These are phyloP conservation scores for Talaromyces atroroseus DNA, from an alignment of 2,329 filamentous ascomycete species.

Conservation along the genomic window DNA sequence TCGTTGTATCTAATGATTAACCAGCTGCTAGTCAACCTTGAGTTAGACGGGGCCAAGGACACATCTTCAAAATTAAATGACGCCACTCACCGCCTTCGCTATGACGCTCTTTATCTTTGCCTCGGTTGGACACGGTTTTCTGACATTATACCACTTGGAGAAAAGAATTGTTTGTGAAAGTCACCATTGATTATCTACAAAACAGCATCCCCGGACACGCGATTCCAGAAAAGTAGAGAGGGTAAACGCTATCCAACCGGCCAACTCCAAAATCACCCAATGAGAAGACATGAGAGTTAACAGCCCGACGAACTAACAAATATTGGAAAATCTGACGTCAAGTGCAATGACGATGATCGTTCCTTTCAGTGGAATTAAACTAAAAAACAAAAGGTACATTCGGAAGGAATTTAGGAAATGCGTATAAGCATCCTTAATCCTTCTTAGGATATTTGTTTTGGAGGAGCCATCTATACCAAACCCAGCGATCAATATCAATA, in stretches of 20 bases:
- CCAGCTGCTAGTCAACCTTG: neutral
- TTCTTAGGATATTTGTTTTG: slow-evolving; percentile 48
- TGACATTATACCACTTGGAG: neutral
- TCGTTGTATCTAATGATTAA: neutral
- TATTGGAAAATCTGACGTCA: neutral
- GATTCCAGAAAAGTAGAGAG: slow-evolving; percentile 17
- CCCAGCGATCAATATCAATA: neutral
- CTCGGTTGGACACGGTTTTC: too few species aligned
- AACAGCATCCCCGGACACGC: slow-evolving; percentile 7
- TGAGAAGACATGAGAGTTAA: slow-evolving; percentile 7
- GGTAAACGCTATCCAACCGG: slow-evolving; percentile 21
- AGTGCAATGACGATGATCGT: neutral
- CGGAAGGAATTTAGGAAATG: neutral
- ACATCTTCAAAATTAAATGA: slow-evolving; percentile 31
- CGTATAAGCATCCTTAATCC: neutral
- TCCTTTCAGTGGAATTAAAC: neutral
- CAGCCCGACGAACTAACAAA: neutral
- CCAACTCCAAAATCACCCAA: slow-evolving; percentile 7
- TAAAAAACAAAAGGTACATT: neutral
- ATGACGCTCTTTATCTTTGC: neutral
- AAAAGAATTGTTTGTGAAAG: neutral
- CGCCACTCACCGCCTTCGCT: slow-evolving; percentile 30
- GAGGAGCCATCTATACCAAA: slow-evolving; percentile 41
- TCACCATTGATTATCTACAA: slow-evolving; percentile 12
- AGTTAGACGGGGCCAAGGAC: slow-evolving; percentile 21